These are phyloP conservation scores for Oidium heveae DNA, from an alignment of 2,329 filamentous ascomycete species.

Conservation along the genomic window DNA sequence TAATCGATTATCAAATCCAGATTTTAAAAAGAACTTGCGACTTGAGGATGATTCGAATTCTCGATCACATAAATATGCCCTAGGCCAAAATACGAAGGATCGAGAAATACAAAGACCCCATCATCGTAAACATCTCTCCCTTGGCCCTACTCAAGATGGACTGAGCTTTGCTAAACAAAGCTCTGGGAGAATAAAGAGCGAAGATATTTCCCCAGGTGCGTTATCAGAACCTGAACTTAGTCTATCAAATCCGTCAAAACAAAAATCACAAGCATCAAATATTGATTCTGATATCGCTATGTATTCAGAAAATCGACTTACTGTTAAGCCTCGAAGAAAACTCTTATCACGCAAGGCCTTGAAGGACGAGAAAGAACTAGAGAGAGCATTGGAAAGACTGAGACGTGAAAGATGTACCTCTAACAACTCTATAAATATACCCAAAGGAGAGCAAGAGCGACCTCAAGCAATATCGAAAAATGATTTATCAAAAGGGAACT, in stretches of 20 bases:
- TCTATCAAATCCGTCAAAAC: conserved; percentile 18
- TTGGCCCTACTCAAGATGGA: conserved; percentile 7
- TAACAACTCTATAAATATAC: conserved; percentile 23
- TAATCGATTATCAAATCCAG: conserved; percentile 13
- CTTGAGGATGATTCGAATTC: conserved; percentile 8
- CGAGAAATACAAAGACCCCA: conserved; percentile 5
- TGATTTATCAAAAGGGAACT: neutral
- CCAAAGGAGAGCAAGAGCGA: conserved; percentile 22
- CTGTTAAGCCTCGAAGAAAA: conserved; percentile 33
- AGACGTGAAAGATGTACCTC: conserved; percentile 31
- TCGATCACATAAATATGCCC: conserved; percentile 9
- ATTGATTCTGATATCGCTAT: conserved; percentile 27
- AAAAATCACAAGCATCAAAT: conserved; percentile 23
- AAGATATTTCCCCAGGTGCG: conserved; percentile 11
- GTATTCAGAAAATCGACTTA: conserved; percentile 21
- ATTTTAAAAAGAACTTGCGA: conserved; percentile 5
- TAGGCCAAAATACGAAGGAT: conserved; percentile 7
- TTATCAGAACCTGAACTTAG: conserved; percentile 11
- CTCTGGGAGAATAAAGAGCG: conserved; percentile 28
- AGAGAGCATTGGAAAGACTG: conserved; percentile 25
- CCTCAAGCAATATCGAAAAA: neutral
- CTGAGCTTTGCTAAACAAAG: conserved; percentile 16
- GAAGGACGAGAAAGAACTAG: conserved; percentile 29
- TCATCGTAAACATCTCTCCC: conserved; percentile 5
- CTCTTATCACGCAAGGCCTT: conserved; percentile 37